Conservation (phyloP, 108 stramenopile species). For the Bacterosira constricta region DNA sequence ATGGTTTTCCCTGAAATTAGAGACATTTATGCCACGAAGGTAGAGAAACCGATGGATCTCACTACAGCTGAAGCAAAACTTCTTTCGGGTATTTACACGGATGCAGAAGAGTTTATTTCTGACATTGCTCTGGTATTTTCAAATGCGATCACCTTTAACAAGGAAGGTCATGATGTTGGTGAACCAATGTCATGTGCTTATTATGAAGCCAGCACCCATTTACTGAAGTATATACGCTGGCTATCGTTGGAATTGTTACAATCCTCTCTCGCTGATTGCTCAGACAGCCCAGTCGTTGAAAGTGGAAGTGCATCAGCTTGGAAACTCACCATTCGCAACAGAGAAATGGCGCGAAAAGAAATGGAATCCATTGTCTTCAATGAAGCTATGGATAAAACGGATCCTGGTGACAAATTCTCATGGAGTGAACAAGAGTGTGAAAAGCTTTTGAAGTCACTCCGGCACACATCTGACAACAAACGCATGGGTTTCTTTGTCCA, state of each 20-base stretch:
- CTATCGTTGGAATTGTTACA: conserved; percentile 75
- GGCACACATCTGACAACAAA: conserved; percentile 71
- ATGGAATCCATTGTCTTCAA: conserved; percentile 81
- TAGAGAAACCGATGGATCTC: conserved; percentile 86
- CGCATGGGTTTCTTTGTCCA: conserved; percentile 79
- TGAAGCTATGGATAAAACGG: conserved; percentile 69
- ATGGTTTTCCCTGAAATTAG: conserved; percentile 75
- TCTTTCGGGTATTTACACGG: conserved; percentile 65
- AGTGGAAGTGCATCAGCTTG: conserved; percentile 65
- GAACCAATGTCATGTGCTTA: conserved; percentile 87
- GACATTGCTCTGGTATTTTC: conserved; percentile 84
- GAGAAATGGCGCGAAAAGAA: conserved; percentile 73
- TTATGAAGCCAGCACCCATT: conserved; percentile 84
- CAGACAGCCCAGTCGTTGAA: conserved; percentile 45
- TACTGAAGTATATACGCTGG: conserved; percentile 84
- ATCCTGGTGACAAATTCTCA: conserved; percentile 73
- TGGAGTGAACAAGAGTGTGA: conserved; percentile 84
- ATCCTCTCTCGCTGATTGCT: conserved; percentile 53
- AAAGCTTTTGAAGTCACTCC: conserved; percentile 77
- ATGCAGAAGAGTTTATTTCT: conserved; percentile 74
- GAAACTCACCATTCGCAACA: conserved; percentile 71
- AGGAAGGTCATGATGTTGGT: conserved; percentile 79
- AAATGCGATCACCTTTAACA: conserved; percentile 85
- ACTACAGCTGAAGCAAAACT: conserved; percentile 86
- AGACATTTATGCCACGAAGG: conserved; percentile 70